Conservation (phyloP, 768 basidiomycete genomes). For the Rhodotorula taiwanensis region DNA sequence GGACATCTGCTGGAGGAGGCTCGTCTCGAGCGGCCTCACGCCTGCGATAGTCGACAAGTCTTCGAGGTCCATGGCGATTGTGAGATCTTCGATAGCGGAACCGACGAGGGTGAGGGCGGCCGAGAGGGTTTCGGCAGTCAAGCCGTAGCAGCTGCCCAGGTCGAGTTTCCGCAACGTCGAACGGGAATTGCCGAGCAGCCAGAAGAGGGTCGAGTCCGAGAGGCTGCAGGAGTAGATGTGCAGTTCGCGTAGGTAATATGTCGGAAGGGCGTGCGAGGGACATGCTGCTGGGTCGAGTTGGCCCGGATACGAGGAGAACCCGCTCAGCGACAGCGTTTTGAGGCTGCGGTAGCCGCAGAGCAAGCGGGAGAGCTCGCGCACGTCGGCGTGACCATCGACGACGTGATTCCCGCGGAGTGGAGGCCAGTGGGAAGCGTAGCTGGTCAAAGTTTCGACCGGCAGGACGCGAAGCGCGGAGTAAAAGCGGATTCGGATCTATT, state of each 20-base stretch:
- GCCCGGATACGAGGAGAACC: slow-evolving; percentile 2
- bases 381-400: background rate
- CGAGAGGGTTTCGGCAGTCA: background rate
- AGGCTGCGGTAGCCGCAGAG: slow-evolving; percentile 6
- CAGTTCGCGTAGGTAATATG: slow-evolving; percentile 6
- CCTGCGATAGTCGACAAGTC: background rate
- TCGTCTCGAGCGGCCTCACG: background rate
- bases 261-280: background rate
- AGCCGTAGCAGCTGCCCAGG: background rate
- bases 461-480: slow-evolving; percentile 2
- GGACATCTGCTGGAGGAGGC: background rate
- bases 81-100: background rate
- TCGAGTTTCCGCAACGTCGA: background rate
- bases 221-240: slow-evolving; percentile 1
- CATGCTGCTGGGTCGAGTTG: background rate
- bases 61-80: slow-evolving; percentile 7
- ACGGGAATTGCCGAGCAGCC: slow-evolving; percentile 1
- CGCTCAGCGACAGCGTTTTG: background rate
- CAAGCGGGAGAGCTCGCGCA: background rate
- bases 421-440: background rate
- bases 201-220: background rate
- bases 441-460: background rate
- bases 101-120: slow-evolving; percentile 1
- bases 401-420: background rate
- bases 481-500: background rate